phyloP scores from a whole-genome alignment of 2,329 filamentous ascomycete genomes.

The Coniochaeta sp. region DNA sequence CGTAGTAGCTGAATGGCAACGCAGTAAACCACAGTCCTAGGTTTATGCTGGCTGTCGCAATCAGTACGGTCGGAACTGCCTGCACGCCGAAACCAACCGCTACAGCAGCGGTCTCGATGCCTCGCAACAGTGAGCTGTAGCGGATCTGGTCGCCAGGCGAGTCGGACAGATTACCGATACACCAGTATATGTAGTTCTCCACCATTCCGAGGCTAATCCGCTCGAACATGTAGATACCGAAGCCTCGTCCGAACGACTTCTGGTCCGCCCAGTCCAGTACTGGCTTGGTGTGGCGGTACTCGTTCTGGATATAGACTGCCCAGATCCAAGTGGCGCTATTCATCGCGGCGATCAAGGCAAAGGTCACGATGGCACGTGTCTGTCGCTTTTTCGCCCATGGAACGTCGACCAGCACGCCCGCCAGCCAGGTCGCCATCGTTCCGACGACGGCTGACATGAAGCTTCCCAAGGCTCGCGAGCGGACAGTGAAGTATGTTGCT shows the following conservation, averaged over 20 bases:
- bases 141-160: slow-evolving; percentile 34
- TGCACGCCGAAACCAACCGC: slow-evolving; percentile 35
- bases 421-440: slow-evolving; percentile 28
- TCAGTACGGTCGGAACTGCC: slow-evolving; percentile 32
- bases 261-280: slow-evolving; percentile 35
- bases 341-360: slow-evolving; percentile 29
- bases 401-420: slow-evolving; percentile 26
- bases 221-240: slow-evolving; percentile 33
- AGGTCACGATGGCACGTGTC: slow-evolving; percentile 30
- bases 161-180: slow-evolving; percentile 34
- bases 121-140: slow-evolving; percentile 34
- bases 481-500: slow-evolving; percentile 33
- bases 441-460: slow-evolving; percentile 28
- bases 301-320: slow-evolving; percentile 37
- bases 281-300: slow-evolving; percentile 33
- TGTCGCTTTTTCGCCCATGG: slow-evolving; percentile 30
- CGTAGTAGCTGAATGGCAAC: slow-evolving; percentile 34
- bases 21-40: slow-evolving; percentile 32
- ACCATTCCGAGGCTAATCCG: slow-evolving; percentile 29
- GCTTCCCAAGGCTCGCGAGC: slow-evolving; percentile 27
- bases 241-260: slow-evolving; percentile 30
- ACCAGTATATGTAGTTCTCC: slow-evolving; percentile 39
- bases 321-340: slow-evolving; percentile 39
- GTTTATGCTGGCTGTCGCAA: slow-evolving; percentile 35
- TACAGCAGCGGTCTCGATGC: slow-evolving; percentile 32